These are phyloP conservation scores for Scytalidium sp. DNA, from an alignment of 2,329 filamentous ascomycete species.

Conservation along the genomic window DNA sequence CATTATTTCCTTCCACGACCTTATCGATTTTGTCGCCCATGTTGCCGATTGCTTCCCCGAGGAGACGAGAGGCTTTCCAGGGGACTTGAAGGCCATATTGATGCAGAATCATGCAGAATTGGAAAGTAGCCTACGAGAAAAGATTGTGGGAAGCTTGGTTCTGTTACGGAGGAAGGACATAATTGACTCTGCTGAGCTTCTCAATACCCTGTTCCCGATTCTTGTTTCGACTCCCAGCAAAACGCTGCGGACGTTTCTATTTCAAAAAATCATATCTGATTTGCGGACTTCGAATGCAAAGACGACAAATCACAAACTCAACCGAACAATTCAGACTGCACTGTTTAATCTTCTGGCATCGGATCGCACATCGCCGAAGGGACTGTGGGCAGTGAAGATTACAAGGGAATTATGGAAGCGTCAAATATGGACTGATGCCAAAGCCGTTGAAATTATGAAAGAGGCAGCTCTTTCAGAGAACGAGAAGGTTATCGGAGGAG, in stretches of 20 bases:
- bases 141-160: conserved; percentile 87
- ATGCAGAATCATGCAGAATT: conserved; percentile 78
- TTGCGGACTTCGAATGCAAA: conserved; percentile 85
- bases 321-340: conserved; percentile 88
- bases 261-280: conserved; percentile 89
- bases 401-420: conserved; percentile 95
- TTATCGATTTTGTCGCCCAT: conserved; percentile 92
- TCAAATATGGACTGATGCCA: conserved; percentile 92
- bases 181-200: conserved; percentile 76
- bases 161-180: conserved; percentile 88
- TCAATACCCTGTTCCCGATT: conserved; percentile 93
- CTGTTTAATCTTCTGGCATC: conserved; percentile 88
- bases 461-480: conserved; percentile 86
- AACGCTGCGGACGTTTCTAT: conserved; percentile 75
- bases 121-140: conserved; percentile 83
- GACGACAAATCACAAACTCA: conserved; percentile 85
- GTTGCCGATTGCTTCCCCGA: conserved; percentile 90
- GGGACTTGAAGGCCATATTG: conserved; percentile 78
- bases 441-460: conserved; percentile 97
- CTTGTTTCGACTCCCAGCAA: conserved; percentile 92
- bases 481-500: conserved; percentile 85
- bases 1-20: conserved; percentile 80
- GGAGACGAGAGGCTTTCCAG: conserved; percentile 72
- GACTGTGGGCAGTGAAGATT: conserved; percentile 93
- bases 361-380: conserved; percentile 80